These are phyloP conservation scores for Ricinus communis DNA, from an alignment of 345 rosid genomes.

Conservation along the genomic window DNA sequence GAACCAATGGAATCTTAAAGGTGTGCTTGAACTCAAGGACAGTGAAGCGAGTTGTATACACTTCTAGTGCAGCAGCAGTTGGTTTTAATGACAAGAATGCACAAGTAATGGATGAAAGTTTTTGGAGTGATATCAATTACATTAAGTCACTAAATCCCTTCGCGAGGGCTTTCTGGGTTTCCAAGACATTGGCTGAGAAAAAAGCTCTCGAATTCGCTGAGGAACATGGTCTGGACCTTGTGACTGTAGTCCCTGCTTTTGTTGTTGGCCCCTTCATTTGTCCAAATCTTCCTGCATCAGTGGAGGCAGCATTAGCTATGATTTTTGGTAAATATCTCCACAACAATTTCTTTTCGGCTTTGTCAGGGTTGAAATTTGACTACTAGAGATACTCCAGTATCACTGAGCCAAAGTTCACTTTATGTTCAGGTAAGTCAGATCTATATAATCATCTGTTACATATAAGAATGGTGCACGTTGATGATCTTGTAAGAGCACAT, in stretches of 20 bases:
- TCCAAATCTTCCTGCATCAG: slow-evolving; percentile 26
- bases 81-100: no score
- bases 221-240: slow-evolving; percentile 35
- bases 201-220: slow-evolving; percentile 33
- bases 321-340: no score
- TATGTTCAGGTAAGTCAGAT: slow-evolving; percentile 7
- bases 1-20: no score
- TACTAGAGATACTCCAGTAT: no score
- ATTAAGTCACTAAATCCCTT: no score
- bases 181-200: slow-evolving; percentile 32
- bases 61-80: no score
- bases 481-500: slow-evolving; percentile 54
- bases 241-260: slow-evolving; percentile 27
- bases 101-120: no score
- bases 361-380: neutral
- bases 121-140: no score
- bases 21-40: no score
- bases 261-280: slow-evolving; percentile 45
- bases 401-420: neutral
- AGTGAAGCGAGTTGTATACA: no score
- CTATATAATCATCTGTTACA: slow-evolving; percentile 8
- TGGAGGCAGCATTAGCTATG: slow-evolving; percentile 12
- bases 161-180: no score
- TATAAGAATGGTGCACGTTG: slow-evolving; percentile 19
- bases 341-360: no score